Conservation (phyloP, 75 land plant species). For the Azolla pinnata region DNA sequence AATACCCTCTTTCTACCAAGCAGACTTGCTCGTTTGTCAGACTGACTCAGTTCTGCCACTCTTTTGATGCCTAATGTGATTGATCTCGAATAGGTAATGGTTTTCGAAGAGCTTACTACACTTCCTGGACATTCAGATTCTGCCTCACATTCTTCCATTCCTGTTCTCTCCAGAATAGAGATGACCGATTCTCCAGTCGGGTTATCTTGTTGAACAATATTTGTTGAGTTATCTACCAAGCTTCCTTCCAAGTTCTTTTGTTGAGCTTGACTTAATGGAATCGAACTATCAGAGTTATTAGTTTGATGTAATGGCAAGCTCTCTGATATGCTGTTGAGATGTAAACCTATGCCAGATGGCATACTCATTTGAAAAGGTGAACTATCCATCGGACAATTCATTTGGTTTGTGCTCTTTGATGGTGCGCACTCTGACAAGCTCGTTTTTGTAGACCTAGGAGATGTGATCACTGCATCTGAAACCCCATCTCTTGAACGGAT, state of each 20-base stretch:
- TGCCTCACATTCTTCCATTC: slow-evolving; percentile 1
- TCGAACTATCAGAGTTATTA: too few species aligned
- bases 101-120: background rate
- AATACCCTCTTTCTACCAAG: slow-evolving; percentile 10
- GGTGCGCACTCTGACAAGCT: slow-evolving; percentile 4
- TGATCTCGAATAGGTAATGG: background rate
- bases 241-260: slow-evolving; percentile 5
- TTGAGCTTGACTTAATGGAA: background rate
- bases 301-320: slow-evolving; percentile 7
- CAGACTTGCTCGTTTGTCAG: slow-evolving; percentile 9
- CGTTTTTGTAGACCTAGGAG: slow-evolving; percentile 2
- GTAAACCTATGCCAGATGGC: slow-evolving; percentile 58
- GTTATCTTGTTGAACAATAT: background rate
- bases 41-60: too few species aligned
- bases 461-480: background rate
- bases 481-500: slow-evolving; percentile 7
- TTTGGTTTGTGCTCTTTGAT: too few species aligned
- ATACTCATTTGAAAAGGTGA: too few species aligned
- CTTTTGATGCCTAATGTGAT: background rate
- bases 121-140: background rate
- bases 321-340: slow-evolving; percentile 46
- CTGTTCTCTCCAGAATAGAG: background rate
- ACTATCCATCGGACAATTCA: too few species aligned
- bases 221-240: background rate
- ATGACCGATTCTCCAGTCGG: too few species aligned